Base-by-base conservation (phyloP, 768 basidiomycete species). In the Collybia sp. region DNA sequence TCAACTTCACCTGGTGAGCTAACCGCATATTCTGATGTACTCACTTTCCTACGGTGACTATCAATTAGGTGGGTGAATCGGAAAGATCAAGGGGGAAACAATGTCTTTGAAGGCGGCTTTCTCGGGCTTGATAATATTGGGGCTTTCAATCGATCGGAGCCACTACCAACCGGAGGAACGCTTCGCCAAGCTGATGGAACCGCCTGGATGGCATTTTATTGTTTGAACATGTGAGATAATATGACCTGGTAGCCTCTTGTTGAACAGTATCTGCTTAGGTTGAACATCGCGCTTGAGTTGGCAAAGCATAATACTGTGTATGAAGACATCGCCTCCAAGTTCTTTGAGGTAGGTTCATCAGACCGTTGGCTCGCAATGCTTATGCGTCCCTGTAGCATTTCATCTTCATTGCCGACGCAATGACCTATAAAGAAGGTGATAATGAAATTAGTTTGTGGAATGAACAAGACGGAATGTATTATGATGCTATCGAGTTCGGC, bases 151-250 rank as follows among this genome's bases (percentile, higher is more conserved):
- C 86, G 96, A 40, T 96, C 93, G 2, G 96, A 99, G 64, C 90
- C 93, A 19, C 68, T 99, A 18, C 96, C 96, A 6, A 97, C 94
- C 5, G 95, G 95, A 30, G 96, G 96, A 8, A 80, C 70, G 13
- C 73, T 99, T 48, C 93, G 95, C 44, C 96, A 99, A 68, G 93
- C 96, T 6, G 96, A 99, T 61, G 95, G 95, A 8, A 99, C 96
- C 5, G 92, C 95, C 0, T 99, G 96, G 96, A 99, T 99, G 96
- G 96, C 93, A 30, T 99, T 98, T 71, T 99, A 95, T 66, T 93
- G 86, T 54, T 67, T 98, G 47, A 96, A 96, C 59, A 98, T 98
- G 96, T 90, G 80, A 56, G 20, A 8, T 30, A 32, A 36, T 42
- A 25, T 31, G 48, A 11, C 8, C 20, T 42, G 25, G 9, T 11